Evolutionary conservation across 441 rosid species (phyloP), one percentile per base, ranked within the genome.

Genomic region (Lepidium campestre): DNA sequence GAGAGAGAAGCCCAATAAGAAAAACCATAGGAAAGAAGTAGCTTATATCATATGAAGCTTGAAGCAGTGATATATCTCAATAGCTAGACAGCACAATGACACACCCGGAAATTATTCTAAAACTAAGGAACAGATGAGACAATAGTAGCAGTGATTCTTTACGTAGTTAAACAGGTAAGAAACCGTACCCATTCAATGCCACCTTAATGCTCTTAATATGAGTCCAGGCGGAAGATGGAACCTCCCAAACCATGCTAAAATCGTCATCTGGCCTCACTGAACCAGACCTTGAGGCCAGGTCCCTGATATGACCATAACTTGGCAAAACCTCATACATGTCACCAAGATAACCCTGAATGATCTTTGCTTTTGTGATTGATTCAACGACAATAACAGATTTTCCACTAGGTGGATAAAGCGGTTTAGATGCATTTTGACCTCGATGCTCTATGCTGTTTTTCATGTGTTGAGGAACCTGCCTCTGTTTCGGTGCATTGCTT

Each of bases 211-310:
- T 89, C 82, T 91, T 88, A 72, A 94, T 96, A 80, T 91, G 94
- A 65, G 97, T 89, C 99, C 99, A 94, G 35, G 98, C 96, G 68
- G 93, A 65, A 72, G 93, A 79, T 67, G 97, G 98, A 76, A 91
- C 99, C 83, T 94, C 99, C 99, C 99, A 94, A 41, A 94, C 96
- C 97, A 94, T 90, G 74, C 96, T 91, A 71, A 94, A 94, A 80
- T 94, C 93, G 44, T 91, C 99, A 80, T 89, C 86, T 42, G 99
- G 97, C 75, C 99, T 82, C 73, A 94, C 99, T 50, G 98, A 94
- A 75, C 97, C 98, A 35, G 97, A 91, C 81, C 98, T 89, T 63
- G 96, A 86, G 72, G 99, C 98, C 78, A 94, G 81, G 80, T 91
- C 98, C 74, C 99, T 85, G 40, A 91, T 85, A 79, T 94, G 99